Conservation (phyloP, 2,329 filamentous ascomycete genomes). For the Botryotinia calthae region DNA sequence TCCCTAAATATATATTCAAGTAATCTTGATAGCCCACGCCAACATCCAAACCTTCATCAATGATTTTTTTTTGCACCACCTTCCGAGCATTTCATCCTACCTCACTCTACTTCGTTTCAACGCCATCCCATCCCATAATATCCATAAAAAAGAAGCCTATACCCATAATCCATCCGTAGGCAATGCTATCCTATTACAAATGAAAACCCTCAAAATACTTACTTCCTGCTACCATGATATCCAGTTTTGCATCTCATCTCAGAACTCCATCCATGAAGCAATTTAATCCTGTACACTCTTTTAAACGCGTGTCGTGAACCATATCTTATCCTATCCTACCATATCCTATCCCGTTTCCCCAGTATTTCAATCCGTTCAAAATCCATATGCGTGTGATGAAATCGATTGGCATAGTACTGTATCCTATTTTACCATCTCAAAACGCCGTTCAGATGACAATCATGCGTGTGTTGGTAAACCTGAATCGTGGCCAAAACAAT, state of each 20-base stretch:
- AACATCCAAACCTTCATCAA: neutral
- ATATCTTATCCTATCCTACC: neutral
- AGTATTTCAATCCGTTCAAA: neutral
- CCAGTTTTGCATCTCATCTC: neutral
- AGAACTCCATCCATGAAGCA: neutral
- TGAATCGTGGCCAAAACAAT: neutral
- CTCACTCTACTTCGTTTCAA: neutral
- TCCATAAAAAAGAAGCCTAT: neutral
- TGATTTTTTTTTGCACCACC: neutral
- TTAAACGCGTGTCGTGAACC: neutral
- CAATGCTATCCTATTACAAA: neutral
- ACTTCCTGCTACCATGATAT: neutral
- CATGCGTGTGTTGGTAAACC: neutral
- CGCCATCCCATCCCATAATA: neutral
- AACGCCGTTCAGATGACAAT: neutral
- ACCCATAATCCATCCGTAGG: neutral
- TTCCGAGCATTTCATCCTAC: neutral
- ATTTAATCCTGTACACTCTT: neutral
- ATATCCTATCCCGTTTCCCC: neutral
- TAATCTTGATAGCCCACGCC: neutral
- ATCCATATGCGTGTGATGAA: neutral
- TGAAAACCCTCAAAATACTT: neutral
- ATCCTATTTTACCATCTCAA: neutral
- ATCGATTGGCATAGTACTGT: neutral
- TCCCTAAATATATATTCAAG: neutral